Conservation (phyloP, 225 moss, liverwort and hornwort genomes). For the Sphagnum tenellum region DNA sequence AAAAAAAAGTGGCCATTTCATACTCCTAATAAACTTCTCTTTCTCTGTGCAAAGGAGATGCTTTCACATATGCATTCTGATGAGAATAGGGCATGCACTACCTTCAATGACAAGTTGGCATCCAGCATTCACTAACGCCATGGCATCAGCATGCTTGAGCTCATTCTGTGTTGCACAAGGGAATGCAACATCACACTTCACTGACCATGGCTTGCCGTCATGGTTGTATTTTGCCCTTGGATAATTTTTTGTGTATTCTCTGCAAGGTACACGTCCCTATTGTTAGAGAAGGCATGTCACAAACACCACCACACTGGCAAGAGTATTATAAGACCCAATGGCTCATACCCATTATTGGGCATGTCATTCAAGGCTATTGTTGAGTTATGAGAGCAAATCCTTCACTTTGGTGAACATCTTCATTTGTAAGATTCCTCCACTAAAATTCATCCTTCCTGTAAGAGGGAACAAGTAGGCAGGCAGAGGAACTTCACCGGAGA, state of each 20-base stretch:
- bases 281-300: neutral
- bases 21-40: too few species aligned
- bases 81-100: neutral
- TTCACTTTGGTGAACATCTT: too few species aligned
- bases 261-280: constrained; percentile 10
- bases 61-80: too few species aligned
- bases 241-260: constrained; percentile 70
- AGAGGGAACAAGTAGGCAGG: neutral
- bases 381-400: too few species aligned
- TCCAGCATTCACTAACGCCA: constrained; percentile 87
- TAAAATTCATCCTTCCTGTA: neutral
- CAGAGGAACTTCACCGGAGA: constrained; percentile 16
- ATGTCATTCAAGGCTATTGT: too few species aligned
- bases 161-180: constrained; percentile 99
- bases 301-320: neutral
- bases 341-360: neutral
- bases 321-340: neutral
- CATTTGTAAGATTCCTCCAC: too few species aligned
- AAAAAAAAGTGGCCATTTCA: too few species aligned
- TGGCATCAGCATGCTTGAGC: constrained; percentile 95
- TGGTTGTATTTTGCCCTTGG: constrained; percentile 79
- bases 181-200: constrained; percentile 94
- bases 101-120: constrained; percentile 75
- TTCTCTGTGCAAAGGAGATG: too few species aligned
- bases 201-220: constrained; percentile 97